These are phyloP conservation scores for Rubroboletus pulcherrimus DNA, from an alignment of 768 basidiomycete species.

Conservation along the genomic window DNA sequence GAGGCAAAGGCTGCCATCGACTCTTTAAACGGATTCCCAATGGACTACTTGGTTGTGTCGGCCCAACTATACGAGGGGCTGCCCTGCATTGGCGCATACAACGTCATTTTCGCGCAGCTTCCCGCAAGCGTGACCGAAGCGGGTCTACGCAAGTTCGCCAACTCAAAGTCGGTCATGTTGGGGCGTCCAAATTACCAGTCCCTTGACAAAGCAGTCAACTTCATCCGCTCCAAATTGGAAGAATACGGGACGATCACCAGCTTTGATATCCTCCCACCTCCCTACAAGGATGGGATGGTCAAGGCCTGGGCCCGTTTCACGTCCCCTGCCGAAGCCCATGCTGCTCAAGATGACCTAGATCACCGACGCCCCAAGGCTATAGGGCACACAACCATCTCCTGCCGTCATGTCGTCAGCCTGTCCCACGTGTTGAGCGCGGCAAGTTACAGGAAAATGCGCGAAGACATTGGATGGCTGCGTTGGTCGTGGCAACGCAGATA, in stretches of 20 bases:
- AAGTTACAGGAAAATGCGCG: constrained; percentile 38
- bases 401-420: constrained; percentile 53
- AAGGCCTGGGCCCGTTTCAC: constrained; percentile 56
- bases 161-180: constrained; percentile 49
- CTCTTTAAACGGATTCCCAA: constrained; percentile 34
- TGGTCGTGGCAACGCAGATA: constrained; percentile 32
- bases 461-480: constrained; percentile 47
- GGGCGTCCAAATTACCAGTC: constrained; percentile 45
- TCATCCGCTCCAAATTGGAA: constrained; percentile 37
- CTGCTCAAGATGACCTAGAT: constrained; percentile 47
- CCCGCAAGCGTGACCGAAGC: constrained; percentile 42
- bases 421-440: constrained; percentile 39
- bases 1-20: constrained; percentile 52
- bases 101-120: constrained; percentile 55
- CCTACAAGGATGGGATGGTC: constrained; percentile 47
- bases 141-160: constrained; percentile 43
- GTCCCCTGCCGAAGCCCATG: constrained; percentile 47
- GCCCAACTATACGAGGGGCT: constrained; percentile 53
- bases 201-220: constrained; percentile 33
- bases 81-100: constrained; percentile 55
- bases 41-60: constrained; percentile 40
- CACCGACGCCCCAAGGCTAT: constrained; percentile 41
- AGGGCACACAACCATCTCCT: constrained; percentile 45
- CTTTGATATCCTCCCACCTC: constrained; percentile 48
- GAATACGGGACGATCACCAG: constrained; percentile 35